Evolutionary conservation across 2,329 filamentous ascomycete genomes (phyloP).

Genomic region (Monosporascus sp.): DNA sequence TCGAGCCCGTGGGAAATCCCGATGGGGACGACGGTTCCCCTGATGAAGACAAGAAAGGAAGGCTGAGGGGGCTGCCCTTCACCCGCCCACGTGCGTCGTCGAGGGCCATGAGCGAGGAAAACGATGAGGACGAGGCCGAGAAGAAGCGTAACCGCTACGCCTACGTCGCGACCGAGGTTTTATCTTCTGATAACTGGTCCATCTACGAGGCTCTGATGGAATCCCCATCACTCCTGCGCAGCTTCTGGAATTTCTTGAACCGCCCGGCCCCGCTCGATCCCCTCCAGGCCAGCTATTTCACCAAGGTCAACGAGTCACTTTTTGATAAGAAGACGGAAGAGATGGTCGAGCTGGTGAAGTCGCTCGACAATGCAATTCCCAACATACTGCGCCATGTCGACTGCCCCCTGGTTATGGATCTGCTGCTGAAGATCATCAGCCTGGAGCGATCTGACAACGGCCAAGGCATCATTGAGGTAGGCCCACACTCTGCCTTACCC

Average conservation of each 20-base stretch:
- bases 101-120: slow-evolving; percentile 41
- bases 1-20: slow-evolving; percentile 50
- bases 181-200: slow-evolving; percentile 95
- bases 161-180: slow-evolving; percentile 85
- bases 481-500: slow-evolving; percentile 22
- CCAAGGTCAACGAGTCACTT: slow-evolving; percentile 96
- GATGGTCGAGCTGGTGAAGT: slow-evolving; percentile 88
- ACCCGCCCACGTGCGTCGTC: slow-evolving; percentile 51
- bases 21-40: slow-evolving; percentile 39
- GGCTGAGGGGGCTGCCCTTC: slow-evolving; percentile 35
- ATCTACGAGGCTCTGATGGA: slow-evolving; percentile 91
- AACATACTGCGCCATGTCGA: slow-evolving; percentile 91
- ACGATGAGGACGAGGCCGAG: slow-evolving; percentile 70
- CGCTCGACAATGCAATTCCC: slow-evolving; percentile 72
- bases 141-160: slow-evolving; percentile 92
- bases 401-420: slow-evolving; percentile 96
- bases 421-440: slow-evolving; percentile 93
- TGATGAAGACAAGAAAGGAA: slow-evolving; percentile 37
- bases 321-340: slow-evolving; percentile 98
- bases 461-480: slow-evolving; percentile 87
- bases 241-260: slow-evolving; percentile 89
- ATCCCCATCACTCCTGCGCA: slow-evolving; percentile 68
- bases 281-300: slow-evolving; percentile 94
- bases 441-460: slow-evolving; percentile 88
- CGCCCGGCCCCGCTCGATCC: slow-evolving; percentile 82